Evolutionary conservation across 805 yeast genomes (phyloP).

Genomic region (Pichia insulana): DNA sequence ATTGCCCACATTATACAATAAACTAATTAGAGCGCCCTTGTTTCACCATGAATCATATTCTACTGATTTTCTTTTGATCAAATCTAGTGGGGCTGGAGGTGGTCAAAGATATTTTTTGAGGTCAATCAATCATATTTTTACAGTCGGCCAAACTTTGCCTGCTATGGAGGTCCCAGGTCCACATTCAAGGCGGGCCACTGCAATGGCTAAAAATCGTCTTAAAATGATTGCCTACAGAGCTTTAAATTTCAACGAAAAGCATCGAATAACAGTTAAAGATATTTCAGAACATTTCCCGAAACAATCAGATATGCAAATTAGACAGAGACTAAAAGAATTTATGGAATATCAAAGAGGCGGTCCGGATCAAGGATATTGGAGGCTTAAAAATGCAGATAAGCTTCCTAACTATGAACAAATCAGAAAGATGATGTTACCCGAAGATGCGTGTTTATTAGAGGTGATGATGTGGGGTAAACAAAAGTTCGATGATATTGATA

Average conservation of each 20-base stretch:
- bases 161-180: conserved; percentile 96
- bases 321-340: conserved; percentile 91
- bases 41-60: conserved; percentile 71
- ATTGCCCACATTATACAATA: conserved; percentile 89
- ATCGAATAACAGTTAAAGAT: conserved; percentile 76
- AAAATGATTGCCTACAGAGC: conserved; percentile 91
- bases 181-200: conserved; percentile 90
- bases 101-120: conserved; percentile 60
- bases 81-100: conserved; percentile 74
- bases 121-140: conserved; percentile 61
- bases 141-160: conserved; percentile 89
- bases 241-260: conserved; percentile 62
- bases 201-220: conserved; percentile 81
- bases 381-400: conserved; percentile 57
- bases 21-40: conserved; percentile 86
- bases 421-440: conserved; percentile 82
- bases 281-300: conserved; percentile 91
- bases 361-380: conserved; percentile 93
- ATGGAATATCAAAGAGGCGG: conserved; percentile 97
- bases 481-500: conserved; percentile 70
- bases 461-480: conserved; percentile 94
- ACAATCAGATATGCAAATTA: conserved; percentile 93
- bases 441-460: conserved; percentile 78
- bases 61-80: conserved; percentile 76
- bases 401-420: conserved; percentile 72